phyloP scores from a whole-genome alignment of 352 stramenopile species.

The Phytophthora idaei region DNA sequence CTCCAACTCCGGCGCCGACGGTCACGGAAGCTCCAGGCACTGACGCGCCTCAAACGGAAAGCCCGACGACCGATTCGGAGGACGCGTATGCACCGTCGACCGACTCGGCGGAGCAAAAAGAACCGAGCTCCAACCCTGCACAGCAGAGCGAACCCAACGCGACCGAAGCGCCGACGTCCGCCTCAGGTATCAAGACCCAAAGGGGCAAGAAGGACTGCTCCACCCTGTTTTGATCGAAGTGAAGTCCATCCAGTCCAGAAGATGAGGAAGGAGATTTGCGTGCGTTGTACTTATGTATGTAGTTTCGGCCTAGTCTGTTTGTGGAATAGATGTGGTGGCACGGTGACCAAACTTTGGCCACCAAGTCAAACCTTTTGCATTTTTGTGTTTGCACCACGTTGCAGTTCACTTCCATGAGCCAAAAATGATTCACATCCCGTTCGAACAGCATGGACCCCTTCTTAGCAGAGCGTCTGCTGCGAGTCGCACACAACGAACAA shows the following conservation, averaged over 20 bases:
- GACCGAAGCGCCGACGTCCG: slow-evolving; percentile 20
- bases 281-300: slow-evolving; percentile 11
- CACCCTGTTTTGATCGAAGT: slow-evolving; percentile 21
- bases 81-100: slow-evolving; percentile 2
- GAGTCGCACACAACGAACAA: not conserved
- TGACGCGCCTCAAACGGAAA: slow-evolving; percentile 6
- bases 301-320: slow-evolving; percentile 5
- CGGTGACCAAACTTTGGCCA: not conserved
- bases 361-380: not conserved
- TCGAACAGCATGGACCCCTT: slow-evolving; percentile 30
- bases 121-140: slow-evolving; percentile 4
- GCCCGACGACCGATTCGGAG: slow-evolving; percentile 2
- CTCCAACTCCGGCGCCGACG: not conserved
- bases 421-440: slow-evolving; percentile 34
- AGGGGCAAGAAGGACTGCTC: slow-evolving; percentile 29
- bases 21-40: slow-evolving; percentile 9
- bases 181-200: slow-evolving; percentile 12
- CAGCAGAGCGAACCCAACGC: slow-evolving; percentile 13
- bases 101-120: slow-evolving; percentile 12
- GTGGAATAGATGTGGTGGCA: slow-evolving; percentile 35
- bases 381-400: slow-evolving; percentile 7
- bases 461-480: not conserved
- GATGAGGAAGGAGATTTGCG: slow-evolving; percentile 30
- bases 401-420: slow-evolving; percentile 20
- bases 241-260: slow-evolving; percentile 16